A percentile compares a stretch with the other conserved stretches of the same genome.
phyloP scores from a whole-genome alignment of 805 yeast species.

The Clavispora fructus region DNA sequence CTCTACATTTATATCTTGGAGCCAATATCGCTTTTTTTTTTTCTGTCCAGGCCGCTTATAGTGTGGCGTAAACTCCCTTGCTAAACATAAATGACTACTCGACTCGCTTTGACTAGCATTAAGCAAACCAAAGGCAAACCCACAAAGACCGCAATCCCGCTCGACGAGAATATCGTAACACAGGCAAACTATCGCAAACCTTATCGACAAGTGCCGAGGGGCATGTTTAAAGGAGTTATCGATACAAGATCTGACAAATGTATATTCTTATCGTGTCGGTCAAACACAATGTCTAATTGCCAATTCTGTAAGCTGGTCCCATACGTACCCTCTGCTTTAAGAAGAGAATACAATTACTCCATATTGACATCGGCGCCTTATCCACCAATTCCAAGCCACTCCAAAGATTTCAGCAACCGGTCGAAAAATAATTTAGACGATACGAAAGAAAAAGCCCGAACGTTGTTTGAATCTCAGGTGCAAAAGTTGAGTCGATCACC shows the following conservation, averaged over 20 bases:
- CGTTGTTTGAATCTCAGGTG: not conserved
- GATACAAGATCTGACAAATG: conserved; percentile 19
- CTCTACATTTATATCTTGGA: not conserved
- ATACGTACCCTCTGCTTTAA: conserved; percentile 10
- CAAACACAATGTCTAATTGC: conserved; percentile 7
- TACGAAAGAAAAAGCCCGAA: not conserved
- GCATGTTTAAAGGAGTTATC: conserved; percentile 17
- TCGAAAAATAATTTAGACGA: not conserved
- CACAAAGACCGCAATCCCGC: not conserved
- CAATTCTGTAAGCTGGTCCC: conserved; percentile 11
- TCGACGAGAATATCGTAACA: not conserved
- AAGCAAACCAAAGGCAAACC: not conserved
- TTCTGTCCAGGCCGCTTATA: not conserved
- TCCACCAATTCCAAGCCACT: not conserved
- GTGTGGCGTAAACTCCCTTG: not conserved
- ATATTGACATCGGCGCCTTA: not conserved
- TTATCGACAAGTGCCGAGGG: conserved; percentile 1
- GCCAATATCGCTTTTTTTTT: not conserved
- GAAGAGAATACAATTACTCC: not conserved
- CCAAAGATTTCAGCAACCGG: not conserved
- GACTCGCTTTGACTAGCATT: not conserved
- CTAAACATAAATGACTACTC: not conserved
- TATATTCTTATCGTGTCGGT: conserved; percentile 10
- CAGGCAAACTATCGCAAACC: not conserved
- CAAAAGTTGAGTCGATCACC: conserved; percentile 1